These are phyloP conservation scores for Ceratocystis smalleyi DNA, from an alignment of 2,329 filamentous ascomycete genomes.

Conservation along the genomic window DNA sequence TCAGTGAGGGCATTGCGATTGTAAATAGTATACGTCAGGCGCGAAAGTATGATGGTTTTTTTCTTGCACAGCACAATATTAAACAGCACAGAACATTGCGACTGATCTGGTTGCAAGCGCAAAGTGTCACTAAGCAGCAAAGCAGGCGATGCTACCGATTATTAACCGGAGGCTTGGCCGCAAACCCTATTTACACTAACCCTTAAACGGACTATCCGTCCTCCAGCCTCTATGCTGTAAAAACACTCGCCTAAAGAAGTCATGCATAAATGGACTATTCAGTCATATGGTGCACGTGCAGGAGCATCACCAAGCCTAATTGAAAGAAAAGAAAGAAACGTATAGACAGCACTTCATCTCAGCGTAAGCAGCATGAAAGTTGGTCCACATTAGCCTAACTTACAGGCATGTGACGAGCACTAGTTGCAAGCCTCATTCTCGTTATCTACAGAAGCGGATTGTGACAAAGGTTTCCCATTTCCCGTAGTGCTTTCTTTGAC, in stretches of 20 bases:
- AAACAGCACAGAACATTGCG: neutral
- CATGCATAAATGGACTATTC: too few species aligned
- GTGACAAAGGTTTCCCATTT: neutral
- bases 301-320: too few species aligned
- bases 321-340: too few species aligned
- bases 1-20: neutral
- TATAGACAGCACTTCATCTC: too few species aligned
- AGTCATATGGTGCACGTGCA: too few species aligned
- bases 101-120: neutral
- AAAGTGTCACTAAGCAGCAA: conserved; percentile 8
- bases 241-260: too few species aligned
- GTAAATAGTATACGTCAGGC: neutral
- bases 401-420: too few species aligned
- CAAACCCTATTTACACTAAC: neutral
- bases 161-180: neutral
- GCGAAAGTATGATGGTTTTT: neutral
- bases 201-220: neutral
- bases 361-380: too few species aligned
- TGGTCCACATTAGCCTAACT: too few species aligned
- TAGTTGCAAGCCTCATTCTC: neutral
- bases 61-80: neutral
- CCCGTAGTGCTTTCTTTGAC: neutral
- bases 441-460: neutral
- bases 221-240: neutral
- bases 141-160: neutral